Evolutionary conservation across 495 filamentous ascomycete genomes (phyloP).

Genomic region (Hyaloscypha finlandica): DNA sequence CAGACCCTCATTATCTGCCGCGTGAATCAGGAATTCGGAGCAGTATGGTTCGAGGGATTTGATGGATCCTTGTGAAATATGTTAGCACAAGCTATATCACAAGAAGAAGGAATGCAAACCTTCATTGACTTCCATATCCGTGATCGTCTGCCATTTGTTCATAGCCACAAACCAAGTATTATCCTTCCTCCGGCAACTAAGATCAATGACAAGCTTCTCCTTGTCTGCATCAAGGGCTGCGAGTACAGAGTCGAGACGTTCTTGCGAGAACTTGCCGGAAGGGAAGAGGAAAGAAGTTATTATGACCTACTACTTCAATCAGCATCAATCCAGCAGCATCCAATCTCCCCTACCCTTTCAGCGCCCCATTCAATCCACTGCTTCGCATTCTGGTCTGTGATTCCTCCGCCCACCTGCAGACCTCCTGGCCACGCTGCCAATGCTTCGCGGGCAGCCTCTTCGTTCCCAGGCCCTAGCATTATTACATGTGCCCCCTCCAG

Average conservation of each 20-base stretch:
- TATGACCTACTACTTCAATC: conserved; percentile 69
- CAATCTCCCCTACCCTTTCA: conserved; percentile 66
- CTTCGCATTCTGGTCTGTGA: conserved; percentile 79
- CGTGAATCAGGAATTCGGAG: conserved; percentile 94
- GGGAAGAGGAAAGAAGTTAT: conserved; percentile 83
- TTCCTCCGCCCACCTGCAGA: conserved; percentile 89
- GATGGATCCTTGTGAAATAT: conserved; percentile 64
- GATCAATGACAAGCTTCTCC: conserved; percentile 86
- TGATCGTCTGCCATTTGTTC: conserved; percentile 98
- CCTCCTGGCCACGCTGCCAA: conserved; percentile 72
- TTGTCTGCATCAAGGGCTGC: conserved; percentile 69
- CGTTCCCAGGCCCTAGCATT: conserved; percentile 89
- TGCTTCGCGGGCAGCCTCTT: conserved; percentile 75
- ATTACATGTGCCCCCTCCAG: conserved; percentile 89
- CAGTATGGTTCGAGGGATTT: conserved; percentile 81
- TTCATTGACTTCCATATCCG: conserved; percentile 88
- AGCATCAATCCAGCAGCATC: conserved; percentile 12
- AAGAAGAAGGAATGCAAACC: conserved; percentile 48
- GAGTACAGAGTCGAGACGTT: conserved; percentile 70
- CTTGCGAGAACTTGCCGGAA: conserved; percentile 71
- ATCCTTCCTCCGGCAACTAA: conserved; percentile 79
- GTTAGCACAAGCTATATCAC: conserved; percentile 2
- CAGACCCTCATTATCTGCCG: conserved; percentile 96
- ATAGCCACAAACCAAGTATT: conserved; percentile 90
- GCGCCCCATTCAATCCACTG: conserved; percentile 88